Percentiles rank a stretch among this genome's conserved stretches.
These are phyloP conservation scores for Musa beccarii DNA, from an alignment of 176 grass and related monocot genomes.

Conservation along the genomic window DNA sequence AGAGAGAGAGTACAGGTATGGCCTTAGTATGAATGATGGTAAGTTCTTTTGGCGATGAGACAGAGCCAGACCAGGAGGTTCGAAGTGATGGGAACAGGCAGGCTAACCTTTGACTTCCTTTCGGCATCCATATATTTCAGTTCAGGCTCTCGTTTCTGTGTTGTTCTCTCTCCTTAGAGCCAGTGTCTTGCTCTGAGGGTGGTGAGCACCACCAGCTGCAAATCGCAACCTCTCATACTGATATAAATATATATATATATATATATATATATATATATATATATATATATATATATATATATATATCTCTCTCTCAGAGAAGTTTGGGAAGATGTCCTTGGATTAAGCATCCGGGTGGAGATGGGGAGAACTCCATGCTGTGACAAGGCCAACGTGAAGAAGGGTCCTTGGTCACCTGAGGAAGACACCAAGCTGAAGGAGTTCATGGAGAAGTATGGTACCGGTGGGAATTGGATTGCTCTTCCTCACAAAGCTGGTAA, in stretches of 20 bases:
- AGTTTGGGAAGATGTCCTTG: too few relatives aligned
- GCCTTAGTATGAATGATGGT: too few relatives aligned
- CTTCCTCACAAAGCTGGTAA: slow-evolving; percentile 90
- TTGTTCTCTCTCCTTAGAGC: slow-evolving; percentile 44
- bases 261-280: too few relatives aligned
- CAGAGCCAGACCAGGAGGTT: slow-evolving; percentile 15
- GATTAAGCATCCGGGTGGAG: background rate
- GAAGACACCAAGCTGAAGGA: slow-evolving; percentile 89
- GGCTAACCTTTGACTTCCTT: slow-evolving; percentile 54
- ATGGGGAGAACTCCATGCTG: slow-evolving; percentile 96
- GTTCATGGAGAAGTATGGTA: slow-evolving; percentile 88
- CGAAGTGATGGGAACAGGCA: slow-evolving; percentile 56
- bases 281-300: too few relatives aligned
- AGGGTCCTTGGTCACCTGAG: slow-evolving; percentile 87
- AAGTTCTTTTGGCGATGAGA: too few relatives aligned
- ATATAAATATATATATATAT: too few relatives aligned
- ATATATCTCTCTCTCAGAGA: too few relatives aligned
- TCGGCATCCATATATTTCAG: slow-evolving; percentile 9
- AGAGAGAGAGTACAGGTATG: too few relatives aligned
- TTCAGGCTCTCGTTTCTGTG: slow-evolving; percentile 23
- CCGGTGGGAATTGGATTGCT: slow-evolving; percentile 91
- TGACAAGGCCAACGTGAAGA: slow-evolving; percentile 95
- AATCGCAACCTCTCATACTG: too few relatives aligned
- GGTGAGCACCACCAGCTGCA: too few relatives aligned
- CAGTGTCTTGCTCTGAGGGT: slow-evolving; percentile 17